Evolutionary conservation across 2,329 filamentous ascomycete genomes (phyloP).

Genomic region (Neospermospora avenae): DNA sequence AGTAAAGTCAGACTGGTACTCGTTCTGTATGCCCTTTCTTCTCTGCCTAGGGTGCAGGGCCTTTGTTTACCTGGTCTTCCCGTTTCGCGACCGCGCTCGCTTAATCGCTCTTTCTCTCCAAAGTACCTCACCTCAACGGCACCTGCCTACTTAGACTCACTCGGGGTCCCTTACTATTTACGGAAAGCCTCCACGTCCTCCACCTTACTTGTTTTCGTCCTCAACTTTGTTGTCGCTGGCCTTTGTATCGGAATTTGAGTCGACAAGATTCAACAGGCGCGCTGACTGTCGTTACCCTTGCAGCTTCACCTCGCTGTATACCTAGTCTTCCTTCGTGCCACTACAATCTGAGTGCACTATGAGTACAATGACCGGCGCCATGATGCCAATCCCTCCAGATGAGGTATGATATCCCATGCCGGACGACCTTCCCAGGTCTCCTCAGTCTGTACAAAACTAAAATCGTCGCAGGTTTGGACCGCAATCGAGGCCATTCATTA

Average conservation of each 20-base stretch:
- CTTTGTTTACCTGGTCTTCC: neutral
- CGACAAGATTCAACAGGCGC: neutral
- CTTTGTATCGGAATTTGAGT: neutral
- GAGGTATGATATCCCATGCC: conserved; percentile 4
- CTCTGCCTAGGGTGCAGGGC: neutral
- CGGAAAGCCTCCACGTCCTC: neutral
- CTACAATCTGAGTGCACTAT: neutral
- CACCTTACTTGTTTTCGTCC: neutral
- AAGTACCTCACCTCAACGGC: neutral
- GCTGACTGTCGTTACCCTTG: conserved; percentile 4
- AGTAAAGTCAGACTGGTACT: neutral
- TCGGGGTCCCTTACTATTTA: neutral
- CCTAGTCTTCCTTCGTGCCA: neutral
- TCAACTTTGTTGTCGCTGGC: neutral
- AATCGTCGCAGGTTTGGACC: conserved; percentile 17
- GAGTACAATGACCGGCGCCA: neutral
- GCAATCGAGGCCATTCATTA: conserved; percentile 47
- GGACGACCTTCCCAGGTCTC: neutral
- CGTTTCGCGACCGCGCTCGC: neutral
- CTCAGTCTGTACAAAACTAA: conserved; percentile 6
- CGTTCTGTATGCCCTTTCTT: neutral
- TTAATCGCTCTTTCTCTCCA: neutral
- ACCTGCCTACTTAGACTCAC: neutral
- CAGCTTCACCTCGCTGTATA: neutral
- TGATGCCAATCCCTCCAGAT: conserved; percentile 10